Conservation (phyloP, 176 grass and related monocot genomes). For the Melocanna baccifera region DNA sequence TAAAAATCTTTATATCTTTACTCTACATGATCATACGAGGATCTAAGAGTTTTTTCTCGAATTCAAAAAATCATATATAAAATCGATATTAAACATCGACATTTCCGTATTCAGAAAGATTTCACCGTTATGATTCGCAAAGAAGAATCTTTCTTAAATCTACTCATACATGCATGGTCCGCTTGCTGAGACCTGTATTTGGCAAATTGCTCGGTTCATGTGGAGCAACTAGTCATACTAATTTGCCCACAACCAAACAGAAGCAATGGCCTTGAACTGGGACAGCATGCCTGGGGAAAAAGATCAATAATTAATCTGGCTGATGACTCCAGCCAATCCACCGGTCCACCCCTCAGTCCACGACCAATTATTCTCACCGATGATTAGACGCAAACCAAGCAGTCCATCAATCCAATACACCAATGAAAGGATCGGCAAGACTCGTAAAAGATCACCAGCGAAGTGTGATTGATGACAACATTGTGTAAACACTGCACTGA, state of each 20-base stretch:
- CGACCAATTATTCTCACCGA: background rate
- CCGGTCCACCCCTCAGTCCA: background rate
- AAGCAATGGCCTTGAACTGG: background rate
- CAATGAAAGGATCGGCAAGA: background rate
- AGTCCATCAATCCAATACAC: background rate
- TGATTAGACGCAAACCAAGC: background rate
- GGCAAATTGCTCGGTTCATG: background rate
- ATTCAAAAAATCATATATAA: too few relatives aligned
- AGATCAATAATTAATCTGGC: conserved; percentile 2
- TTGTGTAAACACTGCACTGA: conserved; percentile 10
- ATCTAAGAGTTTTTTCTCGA: too few relatives aligned
- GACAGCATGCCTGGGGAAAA: background rate
- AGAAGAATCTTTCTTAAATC: background rate
- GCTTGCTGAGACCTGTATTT: background rate
- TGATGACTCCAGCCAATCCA: background rate
- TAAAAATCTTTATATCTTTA: too few relatives aligned
- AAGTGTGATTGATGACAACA: conserved; percentile 32
- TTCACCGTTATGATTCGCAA: background rate
- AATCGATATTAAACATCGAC: too few relatives aligned
- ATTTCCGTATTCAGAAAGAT: background rate
- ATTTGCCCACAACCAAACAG: background rate
- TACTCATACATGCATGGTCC: background rate
- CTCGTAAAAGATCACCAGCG: background rate
- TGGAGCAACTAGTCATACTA: too few relatives aligned
- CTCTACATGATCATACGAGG: too few relatives aligned